Evolutionary conservation across 225 moss, liverwort and hornwort species (phyloP).

Genomic region (Marchantia polymorpha): DNA sequence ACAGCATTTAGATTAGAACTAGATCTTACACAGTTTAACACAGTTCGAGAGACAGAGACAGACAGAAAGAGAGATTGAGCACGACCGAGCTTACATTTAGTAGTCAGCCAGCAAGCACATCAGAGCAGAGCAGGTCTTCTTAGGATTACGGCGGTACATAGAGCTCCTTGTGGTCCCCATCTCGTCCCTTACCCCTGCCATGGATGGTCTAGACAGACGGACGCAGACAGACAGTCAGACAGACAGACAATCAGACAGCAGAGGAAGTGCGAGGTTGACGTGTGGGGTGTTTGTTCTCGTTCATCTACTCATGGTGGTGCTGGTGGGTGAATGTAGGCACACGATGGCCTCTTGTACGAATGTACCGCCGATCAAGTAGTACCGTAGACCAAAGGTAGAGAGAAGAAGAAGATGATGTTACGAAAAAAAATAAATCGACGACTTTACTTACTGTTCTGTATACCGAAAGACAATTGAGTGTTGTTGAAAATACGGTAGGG

Average conservation of each 20-base stretch:
- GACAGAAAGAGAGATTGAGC: not conserved
- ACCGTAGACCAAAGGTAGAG: slow-evolving; percentile 15
- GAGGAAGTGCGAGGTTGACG: not conserved
- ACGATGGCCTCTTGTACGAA: slow-evolving; percentile 17
- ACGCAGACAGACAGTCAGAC: not conserved
- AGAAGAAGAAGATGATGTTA: slow-evolving; percentile 6
- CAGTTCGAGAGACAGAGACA: not conserved
- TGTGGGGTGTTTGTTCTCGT: slow-evolving; percentile 6
- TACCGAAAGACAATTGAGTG: slow-evolving; percentile 7
- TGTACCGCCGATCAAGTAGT: slow-evolving; percentile 14
- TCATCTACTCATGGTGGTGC: not conserved
- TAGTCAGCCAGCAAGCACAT: slow-evolving; percentile 10
- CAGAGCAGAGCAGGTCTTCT: not conserved
- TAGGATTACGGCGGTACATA: not conserved
- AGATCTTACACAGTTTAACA: not conserved
- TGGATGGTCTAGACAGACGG: not conserved
- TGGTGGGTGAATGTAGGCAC: slow-evolving; percentile 16
- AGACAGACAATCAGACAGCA: not conserved
- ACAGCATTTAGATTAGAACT: slow-evolving; percentile 1
- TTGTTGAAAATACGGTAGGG: slow-evolving; percentile 13
- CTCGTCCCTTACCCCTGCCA: not conserved
- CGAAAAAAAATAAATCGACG: not conserved
- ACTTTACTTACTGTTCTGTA: slow-evolving; percentile 17
- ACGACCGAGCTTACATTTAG: slow-evolving; percentile 3
- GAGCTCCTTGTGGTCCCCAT: not conserved